Percentiles rank a stretch among this genome's conserved stretches.
These are phyloP conservation scores for Epichloe coenophiala DNA, from an alignment of 2,329 filamentous ascomycete genomes.

Conservation along the genomic window DNA sequence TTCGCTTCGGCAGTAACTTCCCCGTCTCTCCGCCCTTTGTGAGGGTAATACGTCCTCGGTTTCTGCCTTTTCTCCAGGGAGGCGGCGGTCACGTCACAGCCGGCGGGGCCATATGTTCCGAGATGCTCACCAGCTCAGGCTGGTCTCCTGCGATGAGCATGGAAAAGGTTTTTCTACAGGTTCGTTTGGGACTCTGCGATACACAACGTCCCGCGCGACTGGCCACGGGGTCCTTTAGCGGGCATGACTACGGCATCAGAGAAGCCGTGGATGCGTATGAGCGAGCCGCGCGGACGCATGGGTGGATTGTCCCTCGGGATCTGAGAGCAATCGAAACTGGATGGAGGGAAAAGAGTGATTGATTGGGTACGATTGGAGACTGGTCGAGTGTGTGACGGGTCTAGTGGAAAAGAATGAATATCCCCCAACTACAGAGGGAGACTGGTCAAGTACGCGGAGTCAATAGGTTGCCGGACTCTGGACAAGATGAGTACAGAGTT, in stretches of 20 bases:
- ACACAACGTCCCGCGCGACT: slow-evolving; percentile 65
- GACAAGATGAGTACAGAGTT: too few relatives aligned
- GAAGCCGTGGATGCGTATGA: slow-evolving; percentile 66
- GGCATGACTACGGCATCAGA: slow-evolving; percentile 45
- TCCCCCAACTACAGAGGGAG: too few relatives aligned
- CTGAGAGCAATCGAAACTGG: slow-evolving; percentile 31
- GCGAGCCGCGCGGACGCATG: slow-evolving; percentile 52
- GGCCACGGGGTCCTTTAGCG: slow-evolving; percentile 13
- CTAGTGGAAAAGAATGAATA: too few relatives aligned
- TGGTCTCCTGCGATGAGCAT: slow-evolving; percentile 65
- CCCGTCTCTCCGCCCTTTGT: slow-evolving; percentile 75
- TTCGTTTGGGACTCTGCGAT: slow-evolving; percentile 61
- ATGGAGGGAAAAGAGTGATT: neutral
- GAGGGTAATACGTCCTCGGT: slow-evolving; percentile 67
- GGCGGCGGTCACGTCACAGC: slow-evolving; percentile 78
- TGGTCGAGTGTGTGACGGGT: too few relatives aligned
- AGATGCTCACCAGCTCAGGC: slow-evolving; percentile 69
- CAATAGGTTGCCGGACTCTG: too few relatives aligned
- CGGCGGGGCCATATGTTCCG: slow-evolving; percentile 75
- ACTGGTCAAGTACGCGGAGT: too few relatives aligned
- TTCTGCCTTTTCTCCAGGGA: slow-evolving; percentile 55
- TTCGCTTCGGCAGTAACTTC: slow-evolving; percentile 66
- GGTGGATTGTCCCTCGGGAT: slow-evolving; percentile 58
- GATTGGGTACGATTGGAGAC: neutral
- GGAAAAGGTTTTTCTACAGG: slow-evolving; percentile 68